These are phyloP conservation scores for Escallonia rubra DNA, from an alignment of 129 eudicot genomes.

Conservation along the genomic window DNA sequence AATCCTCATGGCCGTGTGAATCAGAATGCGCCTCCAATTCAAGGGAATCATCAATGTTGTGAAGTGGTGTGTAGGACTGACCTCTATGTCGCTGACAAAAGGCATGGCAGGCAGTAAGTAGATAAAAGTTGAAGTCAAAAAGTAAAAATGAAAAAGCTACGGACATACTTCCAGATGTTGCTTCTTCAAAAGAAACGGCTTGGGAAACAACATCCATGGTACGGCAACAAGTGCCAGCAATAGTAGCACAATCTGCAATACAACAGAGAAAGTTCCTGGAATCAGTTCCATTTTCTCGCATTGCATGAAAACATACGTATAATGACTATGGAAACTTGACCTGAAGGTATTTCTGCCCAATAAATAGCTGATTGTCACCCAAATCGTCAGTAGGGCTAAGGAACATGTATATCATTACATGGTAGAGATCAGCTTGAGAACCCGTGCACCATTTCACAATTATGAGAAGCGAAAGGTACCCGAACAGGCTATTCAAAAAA, in stretches of 20 bases:
- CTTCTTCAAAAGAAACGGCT: constrained; percentile 75
- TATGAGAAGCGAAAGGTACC: constrained; percentile 84
- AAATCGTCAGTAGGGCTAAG: constrained; percentile 79
- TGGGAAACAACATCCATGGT: constrained; percentile 93
- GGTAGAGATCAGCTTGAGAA: constrained; percentile 88
- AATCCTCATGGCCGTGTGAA: constrained; percentile 59
- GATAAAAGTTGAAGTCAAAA: background rate
- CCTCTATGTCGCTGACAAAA: constrained; percentile 70
- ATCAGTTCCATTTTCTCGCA: constrained; percentile 5
- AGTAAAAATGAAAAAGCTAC: background rate
- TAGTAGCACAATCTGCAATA: constrained; percentile 48
- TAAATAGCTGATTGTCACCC: constrained; percentile 69
- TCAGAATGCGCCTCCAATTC: constrained; percentile 38
- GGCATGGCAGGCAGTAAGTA: background rate
- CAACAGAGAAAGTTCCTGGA: background rate
- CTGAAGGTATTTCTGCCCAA: constrained; percentile 84
- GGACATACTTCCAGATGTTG: constrained; percentile 74
- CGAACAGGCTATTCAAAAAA: constrained; percentile 74
- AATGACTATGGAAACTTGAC: constrained; percentile 20
- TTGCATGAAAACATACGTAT: background rate
- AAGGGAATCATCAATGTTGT: constrained; percentile 37
- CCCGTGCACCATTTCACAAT: constrained; percentile 90
- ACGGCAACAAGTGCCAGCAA: constrained; percentile 69
- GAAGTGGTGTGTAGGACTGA: constrained; percentile 55
- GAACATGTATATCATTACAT: constrained; percentile 90